phyloP scores from a whole-genome alignment of 2,329 filamentous ascomycete species.

The Xylariales sp. region DNA sequence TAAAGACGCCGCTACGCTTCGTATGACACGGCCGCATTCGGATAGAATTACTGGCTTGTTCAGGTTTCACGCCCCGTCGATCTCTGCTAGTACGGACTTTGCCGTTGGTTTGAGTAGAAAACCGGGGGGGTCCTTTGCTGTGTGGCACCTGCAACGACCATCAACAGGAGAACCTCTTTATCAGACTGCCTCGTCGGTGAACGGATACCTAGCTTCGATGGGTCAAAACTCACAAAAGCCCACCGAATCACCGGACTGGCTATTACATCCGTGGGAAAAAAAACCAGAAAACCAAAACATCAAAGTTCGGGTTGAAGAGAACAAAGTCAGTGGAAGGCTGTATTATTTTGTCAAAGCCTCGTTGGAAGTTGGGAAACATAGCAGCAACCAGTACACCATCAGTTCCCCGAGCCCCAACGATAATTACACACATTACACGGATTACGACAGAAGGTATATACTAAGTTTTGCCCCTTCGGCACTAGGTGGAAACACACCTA shows the following conservation, averaged over 20 bases:
- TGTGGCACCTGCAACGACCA: constrained; percentile 27
- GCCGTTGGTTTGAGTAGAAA: constrained; percentile 25
- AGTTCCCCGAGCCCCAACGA: no score
- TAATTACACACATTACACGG: no score
- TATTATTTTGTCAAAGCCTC: constrained; percentile 29
- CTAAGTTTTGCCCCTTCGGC: no score
- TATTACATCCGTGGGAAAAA: constrained; percentile 15
- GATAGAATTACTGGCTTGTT: constrained; percentile 28
- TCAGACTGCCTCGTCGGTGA: constrained; percentile 23
- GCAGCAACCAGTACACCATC: no score
- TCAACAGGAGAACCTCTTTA: constrained; percentile 27
- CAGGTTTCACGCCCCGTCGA: constrained; percentile 21
- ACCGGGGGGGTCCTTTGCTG: constrained; percentile 14
- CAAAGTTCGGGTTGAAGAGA: constrained; percentile 11
- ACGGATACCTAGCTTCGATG: constrained; percentile 15
- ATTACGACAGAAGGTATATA: no score
- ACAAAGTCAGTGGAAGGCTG: constrained; percentile 16
- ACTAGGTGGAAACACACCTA: no score
- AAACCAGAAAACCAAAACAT: not conserved
- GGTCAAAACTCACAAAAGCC: not conserved
- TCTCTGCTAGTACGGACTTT: constrained; percentile 12
- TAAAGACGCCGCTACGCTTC: constrained; percentile 23
- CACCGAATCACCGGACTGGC: not conserved
- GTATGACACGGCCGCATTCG: constrained; percentile 4
- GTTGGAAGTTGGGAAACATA: not conserved